Conservation (phyloP, 495 filamentous ascomycete species). For the Penicillium samsonianum region DNA sequence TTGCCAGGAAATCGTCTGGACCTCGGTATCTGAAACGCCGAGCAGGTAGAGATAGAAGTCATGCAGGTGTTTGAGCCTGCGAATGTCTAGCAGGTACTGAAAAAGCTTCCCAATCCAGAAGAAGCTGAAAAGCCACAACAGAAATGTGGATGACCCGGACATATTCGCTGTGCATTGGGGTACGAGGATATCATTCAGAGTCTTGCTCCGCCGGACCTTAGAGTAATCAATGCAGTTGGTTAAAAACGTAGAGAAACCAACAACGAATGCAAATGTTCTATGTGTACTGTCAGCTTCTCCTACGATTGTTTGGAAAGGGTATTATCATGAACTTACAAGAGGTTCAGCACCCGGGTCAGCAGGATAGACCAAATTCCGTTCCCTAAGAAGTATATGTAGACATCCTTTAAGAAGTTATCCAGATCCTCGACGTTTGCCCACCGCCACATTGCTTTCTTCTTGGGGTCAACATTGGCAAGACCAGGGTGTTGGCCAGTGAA, state of each 20-base stretch:
- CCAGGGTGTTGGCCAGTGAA: slow-evolving; percentile 39
- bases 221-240: slow-evolving; percentile 84
- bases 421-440: slow-evolving; percentile 94
- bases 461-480: slow-evolving; percentile 60
- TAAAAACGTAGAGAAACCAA: slow-evolving; percentile 81
- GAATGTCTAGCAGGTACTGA: slow-evolving; percentile 72
- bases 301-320: background rate
- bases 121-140: slow-evolving; percentile 84
- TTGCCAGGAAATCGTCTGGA: slow-evolving; percentile 97
- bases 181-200: slow-evolving; percentile 73
- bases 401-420: slow-evolving; percentile 85
- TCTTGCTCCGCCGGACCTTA: slow-evolving; percentile 71
- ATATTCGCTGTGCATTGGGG: slow-evolving; percentile 84
- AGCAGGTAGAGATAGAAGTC: slow-evolving; percentile 88
- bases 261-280: slow-evolving; percentile 75
- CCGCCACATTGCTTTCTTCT: slow-evolving; percentile 87
- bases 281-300: slow-evolving; percentile 11
- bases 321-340: slow-evolving; percentile 60
- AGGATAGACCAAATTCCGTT: slow-evolving; percentile 90
- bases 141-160: slow-evolving; percentile 74
- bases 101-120: slow-evolving; percentile 82
- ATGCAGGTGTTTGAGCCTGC: slow-evolving; percentile 73
- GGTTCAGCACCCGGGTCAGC: slow-evolving; percentile 65
- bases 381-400: slow-evolving; percentile 86
- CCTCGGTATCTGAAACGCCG: slow-evolving; percentile 84